These are phyloP conservation scores for Tricladium varicosporioides DNA, from an alignment of 2,329 filamentous ascomycete species.

Conservation along the genomic window DNA sequence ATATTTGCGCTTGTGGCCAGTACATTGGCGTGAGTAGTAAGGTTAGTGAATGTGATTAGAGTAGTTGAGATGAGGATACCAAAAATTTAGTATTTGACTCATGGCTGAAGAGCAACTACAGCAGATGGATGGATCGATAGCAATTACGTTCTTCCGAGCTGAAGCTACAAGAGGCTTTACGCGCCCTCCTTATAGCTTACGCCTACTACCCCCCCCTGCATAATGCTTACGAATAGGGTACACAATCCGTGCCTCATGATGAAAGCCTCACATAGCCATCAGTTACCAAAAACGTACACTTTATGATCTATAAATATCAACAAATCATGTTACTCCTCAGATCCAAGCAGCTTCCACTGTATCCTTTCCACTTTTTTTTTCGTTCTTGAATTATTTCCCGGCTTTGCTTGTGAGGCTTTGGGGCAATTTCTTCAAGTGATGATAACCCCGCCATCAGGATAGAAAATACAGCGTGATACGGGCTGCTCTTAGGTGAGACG, in stretches of 20 bases:
- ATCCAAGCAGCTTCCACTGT: too few species aligned
- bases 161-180: background rate
- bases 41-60: background rate
- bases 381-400: too few species aligned
- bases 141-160: background rate
- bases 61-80: background rate
- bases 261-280: background rate
- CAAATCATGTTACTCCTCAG: too few species aligned
- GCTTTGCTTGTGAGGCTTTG: too few species aligned
- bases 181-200: background rate
- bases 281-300: too few species aligned
- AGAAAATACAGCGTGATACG: too few species aligned
- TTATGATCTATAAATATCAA: too few species aligned
- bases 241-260: background rate
- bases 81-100: background rate
- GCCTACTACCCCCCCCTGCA: background rate
- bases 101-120: background rate
- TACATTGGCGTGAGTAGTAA: background rate
- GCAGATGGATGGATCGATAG: background rate
- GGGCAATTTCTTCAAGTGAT: too few species aligned
- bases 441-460: too few species aligned
- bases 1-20: background rate
- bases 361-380: too few species aligned
- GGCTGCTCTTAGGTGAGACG: too few species aligned
- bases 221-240: background rate